Percentiles rank a stretch among this genome's conserved stretches.
Evolutionary conservation across 1,139 yeast genomes (phyloP).

Genomic region (Maudiozyma humilis): DNA sequence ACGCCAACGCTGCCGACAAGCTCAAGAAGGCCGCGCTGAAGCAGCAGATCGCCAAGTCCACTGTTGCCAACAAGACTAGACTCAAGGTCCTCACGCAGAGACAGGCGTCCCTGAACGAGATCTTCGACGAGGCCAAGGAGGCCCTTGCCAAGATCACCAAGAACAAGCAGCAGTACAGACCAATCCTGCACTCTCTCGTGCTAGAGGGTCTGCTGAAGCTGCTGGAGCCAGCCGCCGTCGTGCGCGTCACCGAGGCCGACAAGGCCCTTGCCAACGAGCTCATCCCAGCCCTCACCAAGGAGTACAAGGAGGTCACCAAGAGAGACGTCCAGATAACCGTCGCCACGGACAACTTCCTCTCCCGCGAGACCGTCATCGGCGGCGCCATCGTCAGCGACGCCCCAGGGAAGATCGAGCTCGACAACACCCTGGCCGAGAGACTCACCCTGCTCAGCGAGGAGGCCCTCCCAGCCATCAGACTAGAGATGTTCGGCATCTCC

Average conservation of each 20-base stretch:
- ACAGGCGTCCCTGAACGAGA: slow-evolving; percentile 67
- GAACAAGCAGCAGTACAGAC: slow-evolving; percentile 52
- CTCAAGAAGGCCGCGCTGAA: slow-evolving; percentile 86
- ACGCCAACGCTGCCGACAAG: slow-evolving; percentile 68
- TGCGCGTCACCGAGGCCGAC: slow-evolving; percentile 67
- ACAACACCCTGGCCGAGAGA: slow-evolving; percentile 93
- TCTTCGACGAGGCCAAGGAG: slow-evolving; percentile 61
- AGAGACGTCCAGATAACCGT: slow-evolving; percentile 56
- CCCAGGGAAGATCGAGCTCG: slow-evolving; percentile 75
- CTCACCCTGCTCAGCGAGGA: slow-evolving; percentile 71
- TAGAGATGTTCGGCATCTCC: slow-evolving; percentile 85
- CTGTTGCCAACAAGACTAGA: slow-evolving; percentile 90
- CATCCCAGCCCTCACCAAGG: slow-evolving; percentile 48
- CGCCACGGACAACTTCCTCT: slow-evolving; percentile 47
- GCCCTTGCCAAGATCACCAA: slow-evolving; percentile 46
- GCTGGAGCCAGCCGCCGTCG: slow-evolving; percentile 57
- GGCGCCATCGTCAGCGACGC: slow-evolving; percentile 71
- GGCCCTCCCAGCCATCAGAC: slow-evolving; percentile 87
- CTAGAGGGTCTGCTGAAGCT: slow-evolving; percentile 75
- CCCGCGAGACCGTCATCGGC: slow-evolving; percentile 60
- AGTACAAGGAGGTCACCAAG: slow-evolving; percentile 60
- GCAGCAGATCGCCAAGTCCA: slow-evolving; percentile 92
- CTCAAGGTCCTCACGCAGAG: slow-evolving; percentile 81
- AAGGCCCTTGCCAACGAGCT: slow-evolving; percentile 45
- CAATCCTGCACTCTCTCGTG: slow-evolving; percentile 66